Percentiles rank a stretch among this genome's conserved stretches.
Conservation (phyloP, 768 basidiomycete species). For the Xerocomellus intermedius region DNA sequence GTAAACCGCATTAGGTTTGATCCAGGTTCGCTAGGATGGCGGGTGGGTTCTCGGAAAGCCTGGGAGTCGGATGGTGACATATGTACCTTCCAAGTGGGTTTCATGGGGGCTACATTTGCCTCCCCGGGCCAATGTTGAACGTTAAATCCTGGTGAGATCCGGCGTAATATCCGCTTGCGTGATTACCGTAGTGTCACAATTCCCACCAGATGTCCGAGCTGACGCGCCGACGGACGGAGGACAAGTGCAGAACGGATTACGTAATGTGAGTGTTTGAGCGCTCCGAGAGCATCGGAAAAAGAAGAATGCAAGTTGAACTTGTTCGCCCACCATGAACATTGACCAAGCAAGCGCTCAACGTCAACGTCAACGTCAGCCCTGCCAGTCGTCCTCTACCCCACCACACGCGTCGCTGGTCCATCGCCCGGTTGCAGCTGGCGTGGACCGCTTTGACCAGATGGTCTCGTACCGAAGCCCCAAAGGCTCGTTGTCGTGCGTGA, state of each 20-base stretch:
- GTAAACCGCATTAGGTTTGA: constrained; percentile 8
- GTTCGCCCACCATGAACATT: not conserved
- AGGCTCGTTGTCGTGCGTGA: not conserved
- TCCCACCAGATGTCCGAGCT: constrained; percentile 2
- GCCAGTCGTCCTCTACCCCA: not conserved
- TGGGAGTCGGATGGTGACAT: constrained; percentile 12
- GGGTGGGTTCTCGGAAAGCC: not conserved
- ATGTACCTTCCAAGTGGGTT: not conserved
- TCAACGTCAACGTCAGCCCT: not conserved
- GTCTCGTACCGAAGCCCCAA: not conserved
- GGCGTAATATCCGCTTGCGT: not conserved
- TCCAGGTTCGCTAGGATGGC: constrained; percentile 5
- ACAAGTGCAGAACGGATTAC: not conserved
- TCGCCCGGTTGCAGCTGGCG: not conserved
- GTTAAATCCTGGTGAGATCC: constrained; percentile 2
- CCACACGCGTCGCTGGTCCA: not conserved
- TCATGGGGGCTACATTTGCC: not conserved
- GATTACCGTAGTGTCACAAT: not conserved
- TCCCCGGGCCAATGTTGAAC: not conserved
- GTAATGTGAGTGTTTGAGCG: constrained; percentile 6
- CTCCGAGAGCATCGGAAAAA: not conserved
- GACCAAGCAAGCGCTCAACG: not conserved
- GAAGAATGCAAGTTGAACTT: not conserved
- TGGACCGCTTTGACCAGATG: constrained; percentile 6
- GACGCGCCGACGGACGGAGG: not conserved